Evolutionary conservation across 805 yeast genomes (phyloP), one percentile per base, ranked within the genome.

Genomic region (Zygosaccharomyces bailii): DNA sequence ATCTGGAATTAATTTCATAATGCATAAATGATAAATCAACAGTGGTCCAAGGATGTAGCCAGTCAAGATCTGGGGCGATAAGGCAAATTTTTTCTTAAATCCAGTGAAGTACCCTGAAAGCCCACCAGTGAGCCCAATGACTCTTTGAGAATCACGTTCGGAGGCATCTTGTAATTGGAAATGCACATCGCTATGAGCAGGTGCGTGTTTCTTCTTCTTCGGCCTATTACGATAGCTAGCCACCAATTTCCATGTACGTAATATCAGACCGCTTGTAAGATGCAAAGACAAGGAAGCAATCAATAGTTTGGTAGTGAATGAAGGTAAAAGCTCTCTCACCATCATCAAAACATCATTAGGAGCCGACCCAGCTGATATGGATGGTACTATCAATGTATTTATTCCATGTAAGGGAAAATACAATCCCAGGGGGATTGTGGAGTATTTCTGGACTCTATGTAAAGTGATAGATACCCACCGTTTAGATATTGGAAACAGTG

Each of bases 331-430:
- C 38, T 55, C 61, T 29, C 60, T 44, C 4, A 56, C 40, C 61
- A 56, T 58, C 55, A 54, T 55, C 20, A 58, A 43, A 5, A 55
- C 52, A n/a, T 58, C 61, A 40, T 58, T 51, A 2, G 60, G 60
- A 14, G 54, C 53, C 4, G 51, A 43, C 5, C 33, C 47, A 16
- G 60, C 53, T 1, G 54, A 46, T 14, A 57, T 33, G 1, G 53
- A 45, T 4, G 61, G 61, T 4, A 47, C 43, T 9, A 57, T 18
- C 8, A 57, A 44, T 10, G 59, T 53, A 32, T 59, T 57, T 13
- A 53, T 44, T 5, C 56, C 59, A 43, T 59, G 63, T 5, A 59
- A 29, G 4, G 61, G 60, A 39, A 57, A 53, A 43, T 53, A 59
- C 2, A 48, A 27, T 5, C 44, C 48, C 44, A 57, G 43, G 19